Evolutionary conservation across 1,284 basidiomycete genomes (phyloP).

Genomic region (Marasmius fiardii): DNA sequence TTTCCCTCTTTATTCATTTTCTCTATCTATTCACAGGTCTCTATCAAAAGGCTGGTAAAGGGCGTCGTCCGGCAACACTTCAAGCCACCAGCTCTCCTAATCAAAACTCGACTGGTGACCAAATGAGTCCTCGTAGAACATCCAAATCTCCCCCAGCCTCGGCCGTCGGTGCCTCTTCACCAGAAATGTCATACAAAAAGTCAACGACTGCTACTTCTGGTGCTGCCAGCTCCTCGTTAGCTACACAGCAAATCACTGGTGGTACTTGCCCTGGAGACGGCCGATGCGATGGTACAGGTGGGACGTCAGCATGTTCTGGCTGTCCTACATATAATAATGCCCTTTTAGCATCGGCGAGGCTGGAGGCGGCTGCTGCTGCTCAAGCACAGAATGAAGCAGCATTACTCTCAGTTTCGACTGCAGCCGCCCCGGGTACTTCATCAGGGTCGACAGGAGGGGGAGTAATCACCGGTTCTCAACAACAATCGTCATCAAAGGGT

Average conservation of each 20-base stretch:
- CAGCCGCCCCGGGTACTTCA: conserved; percentile 5
- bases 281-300: conserved; percentile 92
- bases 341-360: conserved; percentile 39
- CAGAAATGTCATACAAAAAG: not conserved
- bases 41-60: conserved; percentile 55
- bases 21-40: conserved; percentile 47
- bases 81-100: conserved; percentile 45
- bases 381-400: not conserved
- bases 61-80: conserved; percentile 49
- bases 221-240: conserved; percentile 21
- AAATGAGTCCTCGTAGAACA: conserved; percentile 25
- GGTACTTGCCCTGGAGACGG: conserved; percentile 95
- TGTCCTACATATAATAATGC: conserved; percentile 94
- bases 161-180: conserved; percentile 20
- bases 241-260: conserved; percentile 22
- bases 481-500: conserved; percentile 13
- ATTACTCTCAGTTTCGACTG: not conserved
- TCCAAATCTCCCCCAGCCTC: conserved; percentile 19
- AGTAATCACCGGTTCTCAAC: conserved; percentile 15
- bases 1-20: conserved; percentile 14
- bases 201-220: conserved; percentile 14
- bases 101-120: conserved; percentile 29
- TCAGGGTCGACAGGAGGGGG: conserved; percentile 1
- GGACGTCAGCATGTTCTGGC: conserved; percentile 85
- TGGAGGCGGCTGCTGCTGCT: conserved; percentile 24